Evolutionary conservation across 2,329 filamentous ascomycete species (phyloP).

Genomic region (Claviceps purpurea): DNA sequence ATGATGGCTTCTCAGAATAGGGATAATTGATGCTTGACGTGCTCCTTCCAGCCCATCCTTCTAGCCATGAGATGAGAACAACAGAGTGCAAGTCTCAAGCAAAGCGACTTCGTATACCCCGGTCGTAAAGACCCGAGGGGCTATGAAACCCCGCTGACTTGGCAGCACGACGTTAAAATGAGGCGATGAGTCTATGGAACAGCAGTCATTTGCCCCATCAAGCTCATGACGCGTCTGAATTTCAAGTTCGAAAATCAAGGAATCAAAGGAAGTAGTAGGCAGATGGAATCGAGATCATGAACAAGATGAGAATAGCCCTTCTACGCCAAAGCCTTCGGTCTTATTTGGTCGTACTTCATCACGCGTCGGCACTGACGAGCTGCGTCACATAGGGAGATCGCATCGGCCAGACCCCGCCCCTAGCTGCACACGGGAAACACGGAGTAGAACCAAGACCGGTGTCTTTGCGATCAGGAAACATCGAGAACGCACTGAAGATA

Average conservation of each 20-base stretch:
- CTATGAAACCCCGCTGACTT: background rate
- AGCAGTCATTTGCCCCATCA: background rate
- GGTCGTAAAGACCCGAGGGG: background rate
- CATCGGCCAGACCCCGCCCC: constrained; percentile 13
- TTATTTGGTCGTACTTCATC: constrained; percentile 24
- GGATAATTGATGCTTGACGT: constrained; percentile 21
- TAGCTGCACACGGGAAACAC: constrained; percentile 4
- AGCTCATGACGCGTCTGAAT: background rate
- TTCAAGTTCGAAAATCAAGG: background rate
- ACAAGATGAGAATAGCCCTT: background rate
- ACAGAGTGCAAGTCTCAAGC: background rate
- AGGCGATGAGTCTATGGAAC: background rate
- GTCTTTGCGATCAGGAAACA: background rate
- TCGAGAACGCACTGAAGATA: background rate
- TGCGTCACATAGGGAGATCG: constrained; percentile 19
- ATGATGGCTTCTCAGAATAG: constrained; percentile 18
- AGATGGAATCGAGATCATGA: background rate
- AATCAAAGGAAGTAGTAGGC: background rate
- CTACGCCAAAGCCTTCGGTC: constrained; percentile 20
- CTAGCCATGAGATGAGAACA: constrained; percentile 2
- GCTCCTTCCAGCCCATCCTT: constrained; percentile 24
- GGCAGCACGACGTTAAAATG: background rate
- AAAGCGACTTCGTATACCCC: background rate
- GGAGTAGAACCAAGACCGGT: background rate
- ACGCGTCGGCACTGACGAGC: constrained; percentile 15